Base-by-base conservation (phyloP, 2,329 filamentous ascomycete genomes). In the Alternaria angustiovoidea region DNA sequence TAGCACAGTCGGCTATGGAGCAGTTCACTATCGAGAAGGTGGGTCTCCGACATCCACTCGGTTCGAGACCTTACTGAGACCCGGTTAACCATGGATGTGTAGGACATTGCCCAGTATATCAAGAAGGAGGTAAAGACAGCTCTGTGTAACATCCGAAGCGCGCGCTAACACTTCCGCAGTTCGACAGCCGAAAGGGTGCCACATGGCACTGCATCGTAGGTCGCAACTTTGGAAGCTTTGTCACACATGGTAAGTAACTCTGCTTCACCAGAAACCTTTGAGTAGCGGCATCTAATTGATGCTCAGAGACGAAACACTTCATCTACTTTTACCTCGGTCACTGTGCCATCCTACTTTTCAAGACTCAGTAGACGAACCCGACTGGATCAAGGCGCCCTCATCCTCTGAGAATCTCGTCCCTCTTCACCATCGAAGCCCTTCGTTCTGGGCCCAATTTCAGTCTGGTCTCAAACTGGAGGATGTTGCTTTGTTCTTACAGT, bases 241-340 rank as follows among this genome's bases (percentile, higher is more conserved):
- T 99, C 52, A 99, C 95, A 41, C 95, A 99, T 77, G 94, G 94
- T 97, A 87, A 63, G 87, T 30, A 7, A 16, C 44, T 49, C 7
- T 14, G 9, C 22, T 30, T 1, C 9, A 20, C 4, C 14, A 22
- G 32, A 7, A 4, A 22, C 4, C 3, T 20, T 14, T 28, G 28
- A 14, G 12, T 7, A 9, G 18, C 16, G 3, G 16, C 14, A 6
- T 44, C 75, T 75, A 34, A 76, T 49, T 24, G 14, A 6, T 3
- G 8, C 42, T 38, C 83, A 97, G 95, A 98, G 81, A 98, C 95
- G 28, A 98, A 98, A 84, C 95, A 99, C 82, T 99, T 99, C 85
- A 97, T 99, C 80, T 99, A 99, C 85, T 99, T 99, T 85, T 99
- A 99, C 84, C 91, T 99, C 61, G 95, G 95, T 55, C 95, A 98